Percentiles rank a stretch among this genome's conserved stretches.
Evolutionary conservation across 805 yeast species (phyloP).

Genomic region (Wickerhamiella cacticola): DNA sequence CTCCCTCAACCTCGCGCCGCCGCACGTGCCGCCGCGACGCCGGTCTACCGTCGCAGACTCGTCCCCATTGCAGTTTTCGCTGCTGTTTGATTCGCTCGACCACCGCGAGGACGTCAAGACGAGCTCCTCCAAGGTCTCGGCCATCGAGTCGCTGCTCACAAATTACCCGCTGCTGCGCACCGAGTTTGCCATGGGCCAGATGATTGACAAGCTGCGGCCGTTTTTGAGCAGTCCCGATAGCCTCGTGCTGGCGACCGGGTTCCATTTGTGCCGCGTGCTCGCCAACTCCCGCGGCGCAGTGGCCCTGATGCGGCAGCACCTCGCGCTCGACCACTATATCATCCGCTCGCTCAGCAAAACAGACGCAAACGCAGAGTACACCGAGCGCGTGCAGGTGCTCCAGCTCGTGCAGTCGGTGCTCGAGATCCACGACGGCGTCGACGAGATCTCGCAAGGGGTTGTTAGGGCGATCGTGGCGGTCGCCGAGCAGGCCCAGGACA

Average conservation of each 20-base stretch:
- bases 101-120: slow-evolving; percentile 6
- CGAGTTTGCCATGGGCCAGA: slow-evolving; percentile 23
- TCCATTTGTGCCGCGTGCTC: slow-evolving; percentile 56
- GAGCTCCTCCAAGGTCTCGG: not conserved
- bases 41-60: not conserved
- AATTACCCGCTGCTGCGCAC: slow-evolving; percentile 16
- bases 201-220: slow-evolving; percentile 39
- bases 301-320: slow-evolving; percentile 39
- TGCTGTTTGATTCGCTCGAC: slow-evolving; percentile 11
- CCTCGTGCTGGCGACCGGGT: slow-evolving; percentile 63
- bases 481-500: slow-evolving; percentile 44
- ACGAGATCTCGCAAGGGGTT: slow-evolving; percentile 47
- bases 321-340: slow-evolving; percentile 46
- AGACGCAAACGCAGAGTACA: slow-evolving; percentile 31
- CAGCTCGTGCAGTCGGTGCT: slow-evolving; percentile 54
- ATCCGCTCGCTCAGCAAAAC: slow-evolving; percentile 54
- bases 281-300: slow-evolving; percentile 45
- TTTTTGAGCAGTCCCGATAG: slow-evolving; percentile 46
- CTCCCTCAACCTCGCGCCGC: not conserved
- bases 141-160: slow-evolving; percentile 15
- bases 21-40: not conserved
- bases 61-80: slow-evolving; percentile 6
- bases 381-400: slow-evolving; percentile 69
- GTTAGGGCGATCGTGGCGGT: slow-evolving; percentile 54
- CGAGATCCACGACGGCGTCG: slow-evolving; percentile 41